Base-by-base conservation (phyloP, 1,284 basidiomycete genomes). In the Moniliella sp. region DNA sequence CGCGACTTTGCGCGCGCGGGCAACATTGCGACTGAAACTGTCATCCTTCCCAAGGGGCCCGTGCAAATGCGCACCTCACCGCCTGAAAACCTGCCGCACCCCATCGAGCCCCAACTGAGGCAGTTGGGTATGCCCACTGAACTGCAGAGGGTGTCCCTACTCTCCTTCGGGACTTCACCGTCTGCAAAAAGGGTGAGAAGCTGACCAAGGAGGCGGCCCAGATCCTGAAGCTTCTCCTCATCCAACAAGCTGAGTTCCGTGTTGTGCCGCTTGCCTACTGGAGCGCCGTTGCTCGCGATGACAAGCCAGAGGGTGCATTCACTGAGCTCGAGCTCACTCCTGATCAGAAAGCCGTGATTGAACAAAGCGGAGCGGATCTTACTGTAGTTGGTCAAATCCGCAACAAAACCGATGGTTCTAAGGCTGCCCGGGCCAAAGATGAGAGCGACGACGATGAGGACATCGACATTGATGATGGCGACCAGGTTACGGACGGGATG, bases 101-200 rank as follows among this genome's bases (percentile, higher is more conserved):
- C 81, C 47, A 80, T 94, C 65, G 88, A 99, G 50, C 83, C 88
- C 12, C 86, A 94, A 57, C 68, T 99, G 33, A 74, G 88, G 35
- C 77, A 78, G 58, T 70, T 94, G 17, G 91, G 91, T 7, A 66
- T 99, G 33, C 70, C 74, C 28, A 94, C 88, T 12, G 70, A 68
- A 33, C 71, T 99, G 65, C 72, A 76, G 42, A 72, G 72, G 91
- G 88, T 36, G 78, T 93, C 1, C 88, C 91, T 2, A 79, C 76
- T 3, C 65, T 97, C 34, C 71, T 73, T 29, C 43, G 44, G 16
- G 68, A 66, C 35, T 84, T 88, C 58, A 69, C 71, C 30, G 66
- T 99, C 30, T 94, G 88, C 64, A 73, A 74, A 53, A 65, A 78
- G 61, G 86, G 82, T 27, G 76, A 82, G 49, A 65, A 65, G 37